Base-by-base conservation (phyloP, 2,329 filamentous ascomycete species). In the Trichoderma sp. region DNA sequence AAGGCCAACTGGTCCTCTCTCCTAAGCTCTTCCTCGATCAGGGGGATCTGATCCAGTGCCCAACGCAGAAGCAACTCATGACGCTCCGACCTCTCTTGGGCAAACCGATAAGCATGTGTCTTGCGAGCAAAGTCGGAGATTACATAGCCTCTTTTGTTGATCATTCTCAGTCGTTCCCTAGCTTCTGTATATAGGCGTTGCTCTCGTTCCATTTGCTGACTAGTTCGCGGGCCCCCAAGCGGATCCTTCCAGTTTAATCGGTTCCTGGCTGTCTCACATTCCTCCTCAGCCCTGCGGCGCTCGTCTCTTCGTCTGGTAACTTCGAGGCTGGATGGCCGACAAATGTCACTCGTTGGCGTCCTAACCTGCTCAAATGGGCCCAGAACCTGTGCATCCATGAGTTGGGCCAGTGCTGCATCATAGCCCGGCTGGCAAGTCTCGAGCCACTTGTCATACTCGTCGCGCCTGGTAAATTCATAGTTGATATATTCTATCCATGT, bases 31-130 rank as follows among this genome's bases (percentile, higher is more conserved):
- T 71, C 24, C 65, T 78, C 75, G 5, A 81, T 77, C 31, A 78
- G 16, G 4, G 77, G 71, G 27, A 78, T 45, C 38, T 80, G 79
- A 33, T 79, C 65, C 16, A 71, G 45, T 6, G 75, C 65, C 80
- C 80, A 81, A 18, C 50, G 35, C 31, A 81, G 65, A 21, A 81
- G 75, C 3, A 78, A 53, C 21, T 74, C 75, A n/a, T 79, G 79
- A 2, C 78, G 76, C 29, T 74, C 75, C 7, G 77, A 76, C 12
- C 62, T 73, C 27, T 75, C 74, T 69, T 73, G 29, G 8, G 74
- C 74, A 53, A 75, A 75, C 3, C 74, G 74, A n/a, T 75, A 75
- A 35, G 74, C 60, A 50, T 75, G 67, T 1, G 68, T 74, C 11
- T 74, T 75, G 24, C 74, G 68, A 3, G 59, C 50, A 35, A 75